Evolutionary conservation across 352 stramenopile species (phyloP).

Genomic region (Blastocystis sp.): DNA sequence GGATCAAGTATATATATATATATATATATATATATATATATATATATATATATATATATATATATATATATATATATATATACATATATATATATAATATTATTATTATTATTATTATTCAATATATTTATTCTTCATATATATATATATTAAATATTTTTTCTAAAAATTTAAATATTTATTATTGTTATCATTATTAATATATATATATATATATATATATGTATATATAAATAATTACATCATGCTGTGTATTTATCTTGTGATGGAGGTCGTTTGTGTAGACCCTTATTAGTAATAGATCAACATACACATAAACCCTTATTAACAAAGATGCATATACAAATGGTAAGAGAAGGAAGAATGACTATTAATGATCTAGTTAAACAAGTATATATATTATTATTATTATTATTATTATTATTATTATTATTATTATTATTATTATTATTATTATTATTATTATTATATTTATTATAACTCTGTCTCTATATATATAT

Average conservation of each 20-base stretch:
- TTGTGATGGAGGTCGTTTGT: constrained; percentile 88
- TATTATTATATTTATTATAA: too few relatives aligned
- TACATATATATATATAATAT: too few relatives aligned
- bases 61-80: too few relatives aligned
- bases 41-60: constrained; percentile 76
- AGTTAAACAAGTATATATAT: constrained; percentile 44
- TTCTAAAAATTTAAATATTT: too few relatives aligned
- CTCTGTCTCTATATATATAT: constrained; percentile 42
- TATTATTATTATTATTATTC: too few relatives aligned
- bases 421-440: too few relatives aligned
- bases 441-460: too few relatives aligned
- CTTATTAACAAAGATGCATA: constrained; percentile 72
- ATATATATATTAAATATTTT: too few relatives aligned
- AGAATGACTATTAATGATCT: constrained; percentile 57
- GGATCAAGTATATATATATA: constrained; percentile 54
- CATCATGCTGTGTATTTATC: constrained; percentile 78
- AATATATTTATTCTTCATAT: too few relatives aligned
- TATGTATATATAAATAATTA: not conserved
- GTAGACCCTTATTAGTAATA: constrained; percentile 78
- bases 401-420: too few relatives aligned
- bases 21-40: not conserved
- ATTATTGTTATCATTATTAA: too few relatives aligned
- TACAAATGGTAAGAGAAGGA: constrained; percentile 64
- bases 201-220: constrained; percentile 32
- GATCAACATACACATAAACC: constrained; percentile 65